phyloP scores from a whole-genome alignment of 805 yeast genomes.

The Candida berthetii region DNA sequence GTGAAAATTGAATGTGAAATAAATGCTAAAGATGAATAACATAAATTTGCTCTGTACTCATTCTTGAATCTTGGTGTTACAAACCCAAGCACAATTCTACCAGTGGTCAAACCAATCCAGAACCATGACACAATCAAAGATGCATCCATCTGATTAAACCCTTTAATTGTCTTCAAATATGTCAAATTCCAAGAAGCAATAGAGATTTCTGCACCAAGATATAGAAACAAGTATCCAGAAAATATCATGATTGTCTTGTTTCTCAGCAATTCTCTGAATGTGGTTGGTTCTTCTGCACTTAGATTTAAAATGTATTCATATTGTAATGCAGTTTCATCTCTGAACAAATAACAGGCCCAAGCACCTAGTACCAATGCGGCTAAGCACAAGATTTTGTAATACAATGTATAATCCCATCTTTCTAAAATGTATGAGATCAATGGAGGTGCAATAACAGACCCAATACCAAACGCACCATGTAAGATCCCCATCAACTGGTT shows the following conservation, averaged over 20 bases:
- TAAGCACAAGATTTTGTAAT: not conserved
- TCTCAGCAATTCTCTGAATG: constrained; percentile 13
- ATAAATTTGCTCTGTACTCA: constrained; percentile 32
- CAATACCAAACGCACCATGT: constrained; percentile 69
- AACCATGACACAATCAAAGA: constrained; percentile 65
- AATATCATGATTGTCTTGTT: constrained; percentile 37
- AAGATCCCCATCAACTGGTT: constrained; percentile 53
- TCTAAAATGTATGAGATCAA: constrained; percentile 40
- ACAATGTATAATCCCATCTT: constrained; percentile 5
- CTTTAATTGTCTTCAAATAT: constrained; percentile 48
- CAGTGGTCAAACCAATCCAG: constrained; percentile 67
- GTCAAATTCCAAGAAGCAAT: constrained; percentile 71
- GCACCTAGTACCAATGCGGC: not conserved
- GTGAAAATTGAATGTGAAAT: constrained; percentile 21
- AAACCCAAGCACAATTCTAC: constrained; percentile 53
- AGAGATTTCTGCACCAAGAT: constrained; percentile 65
- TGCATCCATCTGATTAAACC: constrained; percentile 38
- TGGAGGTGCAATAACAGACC: constrained; percentile 67
- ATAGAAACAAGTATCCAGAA: constrained; percentile 49
- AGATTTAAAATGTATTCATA: constrained; percentile 11
- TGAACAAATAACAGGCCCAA: constrained; percentile 35
- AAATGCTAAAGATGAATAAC: constrained; percentile 28
- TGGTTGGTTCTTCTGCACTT: constrained; percentile 10
- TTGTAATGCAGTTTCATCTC: constrained; percentile 32
- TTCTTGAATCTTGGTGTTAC: constrained; percentile 40